Base-by-base conservation (phyloP, 352 stramenopile species). In the Phytophthora niederhauseri region DNA sequence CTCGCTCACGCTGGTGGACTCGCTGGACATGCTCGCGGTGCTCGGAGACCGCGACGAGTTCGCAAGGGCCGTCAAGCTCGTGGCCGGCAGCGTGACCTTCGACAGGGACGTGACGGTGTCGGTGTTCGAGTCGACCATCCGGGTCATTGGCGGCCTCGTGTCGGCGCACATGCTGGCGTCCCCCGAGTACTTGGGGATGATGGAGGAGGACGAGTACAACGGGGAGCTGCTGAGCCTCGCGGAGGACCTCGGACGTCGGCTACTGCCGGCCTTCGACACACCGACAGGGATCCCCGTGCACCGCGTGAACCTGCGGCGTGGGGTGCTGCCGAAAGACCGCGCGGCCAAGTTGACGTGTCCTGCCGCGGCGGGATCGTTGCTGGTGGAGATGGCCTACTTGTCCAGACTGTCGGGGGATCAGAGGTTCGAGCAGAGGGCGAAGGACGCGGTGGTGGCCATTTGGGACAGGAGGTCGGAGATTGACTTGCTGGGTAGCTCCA, bases 201-300 rank as follows among this genome's bases (percentile, higher is more conserved):
- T 96, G 54, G 76, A 80, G 0, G 52, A 66, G 1, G 56, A 83
- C 49, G 80, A 92, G 57, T 99, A 99, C 77, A 68, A 96, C 60
- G 96, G 92, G 7, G 92, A 98, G 69, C 85, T 99, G 11, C 69
- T 99, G 26, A 61, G 76, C 11, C 78, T 99, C 22, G 97, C 98
- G 0, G 70, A 93, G 30, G 98, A 99, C 73, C 80, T 99, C 36
- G 98, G 94, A 12, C 77, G 93, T 38, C 81, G 98, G 9, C 76
- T 99, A n/a, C 59, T 99, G 14, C 91, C 93, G 24, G 98, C 98
- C 30, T 99, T 99, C 74, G 80, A 99, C 38, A 99, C 97, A 0
- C 78, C 85, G 6, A 99, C 97, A n/a, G 80, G 76, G 2, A 95
- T 99, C 49, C 97, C 98, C 1, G 98, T 98, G 61, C 96, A 98